Conservation (phyloP, 169 alveolate species). For the Plasmodium gallinaceum region DNA sequence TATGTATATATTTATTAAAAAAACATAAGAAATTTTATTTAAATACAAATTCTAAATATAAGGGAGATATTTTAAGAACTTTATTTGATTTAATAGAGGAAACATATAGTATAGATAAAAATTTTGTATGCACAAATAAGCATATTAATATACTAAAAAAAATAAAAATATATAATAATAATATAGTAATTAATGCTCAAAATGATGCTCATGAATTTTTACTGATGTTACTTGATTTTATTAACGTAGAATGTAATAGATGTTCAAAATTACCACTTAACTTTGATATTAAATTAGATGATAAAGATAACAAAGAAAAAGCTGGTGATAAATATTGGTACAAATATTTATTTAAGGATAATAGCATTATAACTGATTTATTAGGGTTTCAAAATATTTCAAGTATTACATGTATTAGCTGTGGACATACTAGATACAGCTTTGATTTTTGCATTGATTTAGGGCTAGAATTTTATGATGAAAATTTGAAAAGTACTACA, state of each 20-base stretch:
- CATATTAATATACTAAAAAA: conserved; percentile 67
- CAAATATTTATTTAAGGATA: conserved; percentile 67
- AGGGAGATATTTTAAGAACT: conserved; percentile 62
- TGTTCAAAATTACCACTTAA: conserved; percentile 30
- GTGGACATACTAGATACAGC: conserved; percentile 74
- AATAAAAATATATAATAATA: conserved; percentile 55
- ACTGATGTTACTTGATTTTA: conserved; percentile 39
- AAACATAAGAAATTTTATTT: conserved; percentile 24
- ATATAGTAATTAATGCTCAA: conserved; percentile 50
- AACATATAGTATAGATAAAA: conserved; percentile 17
- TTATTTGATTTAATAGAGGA: conserved; percentile 46
- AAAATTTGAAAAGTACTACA: conserved; percentile 63
- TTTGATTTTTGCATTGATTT: conserved; percentile 72
- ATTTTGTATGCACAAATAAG: conserved; percentile 41
- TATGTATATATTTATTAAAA: conserved; percentile 57
- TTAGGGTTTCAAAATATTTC: conserved; percentile 74
- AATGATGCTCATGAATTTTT: conserved; percentile 76
- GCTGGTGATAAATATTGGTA: conserved; percentile 74
- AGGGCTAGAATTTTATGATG: conserved; percentile 54
- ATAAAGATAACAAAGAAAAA: conserved; percentile 66
- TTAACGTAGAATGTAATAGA: conserved; percentile 72
- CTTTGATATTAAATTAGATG: conserved; percentile 47
- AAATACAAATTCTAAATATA: conserved; percentile 53
- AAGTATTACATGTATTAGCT: conserved; percentile 63
- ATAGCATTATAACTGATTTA: conserved; percentile 67